Base-by-base conservation (phyloP, 208 protist genomes). In the Endotrypanum monterogeii region DNA sequence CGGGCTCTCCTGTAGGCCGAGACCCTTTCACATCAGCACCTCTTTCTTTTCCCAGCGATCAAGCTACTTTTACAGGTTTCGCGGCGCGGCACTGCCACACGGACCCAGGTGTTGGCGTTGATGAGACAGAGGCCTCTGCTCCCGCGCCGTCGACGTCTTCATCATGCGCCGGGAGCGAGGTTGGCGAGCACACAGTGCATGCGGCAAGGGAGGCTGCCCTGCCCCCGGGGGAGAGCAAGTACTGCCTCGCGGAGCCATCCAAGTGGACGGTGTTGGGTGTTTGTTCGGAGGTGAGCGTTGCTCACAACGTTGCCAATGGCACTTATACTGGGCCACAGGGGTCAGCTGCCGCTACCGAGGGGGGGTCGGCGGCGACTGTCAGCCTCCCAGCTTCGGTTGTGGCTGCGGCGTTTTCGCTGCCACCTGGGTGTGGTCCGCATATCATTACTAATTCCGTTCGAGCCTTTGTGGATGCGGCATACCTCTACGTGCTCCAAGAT, bases 381-480 rank as follows among this genome's bases (percentile, higher is more conserved):
- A 35, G 28, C n/a, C 23, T 60, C 3, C 1, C 56, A 52, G 16
- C 48, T 52, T 0, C 48, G 7, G 62, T 28, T 5, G 28, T 50
- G 48, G 16, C 74, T 8, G 14, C 46, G 63, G 55, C 44, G 12
- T 52, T 75, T 14, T 14, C 76, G 25, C 41, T 86, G 41, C 79
- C 82, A 16, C 52, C 56, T 30, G 68, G 61, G 55, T 86, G 82
- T 30, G 73, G 71, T 20, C 79, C 78, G 35, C 75, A 83, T 63
- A 67, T 86, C 30, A 73, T 86, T 52, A 83, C 82, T 7, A 63
- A 80, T 48, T 68, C 82, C n/a, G 75, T 78, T 61, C 77, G 78
- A 28, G 61, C 32, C 60, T 83, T 80, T n/a, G 74, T 83, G n/a
- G 63, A 77, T 44, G 52, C 46, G 37, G 56, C 78, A 2, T 74